These are phyloP conservation scores for Alternaria solani DNA, from an alignment of 2,329 filamentous ascomycete genomes.

Conservation along the genomic window DNA sequence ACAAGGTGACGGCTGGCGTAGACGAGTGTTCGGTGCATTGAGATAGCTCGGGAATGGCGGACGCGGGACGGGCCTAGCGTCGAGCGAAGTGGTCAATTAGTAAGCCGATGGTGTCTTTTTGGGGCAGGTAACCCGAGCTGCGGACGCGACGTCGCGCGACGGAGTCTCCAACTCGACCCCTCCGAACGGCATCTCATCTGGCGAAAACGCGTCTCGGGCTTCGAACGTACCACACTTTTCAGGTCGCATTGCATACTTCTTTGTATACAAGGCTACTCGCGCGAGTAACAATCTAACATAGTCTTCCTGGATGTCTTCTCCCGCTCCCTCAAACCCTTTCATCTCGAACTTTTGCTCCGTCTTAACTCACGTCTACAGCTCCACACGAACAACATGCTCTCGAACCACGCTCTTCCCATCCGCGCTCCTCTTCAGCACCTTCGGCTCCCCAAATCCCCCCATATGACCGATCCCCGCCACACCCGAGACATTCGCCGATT, in stretches of 20 bases:
- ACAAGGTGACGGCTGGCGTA: background rate
- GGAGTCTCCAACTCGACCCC: background rate
- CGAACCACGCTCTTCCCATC: background rate
- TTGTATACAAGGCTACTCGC: background rate
- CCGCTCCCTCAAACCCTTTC: too few relatives aligned
- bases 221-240: background rate
- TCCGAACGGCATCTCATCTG: background rate
- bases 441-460: background rate
- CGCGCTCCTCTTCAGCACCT: background rate
- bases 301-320: background rate
- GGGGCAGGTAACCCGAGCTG: background rate
- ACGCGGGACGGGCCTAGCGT: background rate
- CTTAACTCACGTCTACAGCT: background rate
- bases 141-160: background rate
- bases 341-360: background rate
- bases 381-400: background rate
- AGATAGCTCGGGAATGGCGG: background rate
- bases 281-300: background rate
- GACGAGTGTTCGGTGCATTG: background rate
- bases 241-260: too few relatives aligned
- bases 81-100: background rate
- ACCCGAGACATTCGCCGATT: background rate
- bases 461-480: background rate
- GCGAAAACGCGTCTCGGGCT: background rate
- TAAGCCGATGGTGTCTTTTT: background rate